These are phyloP conservation scores for Chlorokybus atmophyticus DNA, from an alignment of 139 green algal species.

Conservation along the genomic window DNA sequence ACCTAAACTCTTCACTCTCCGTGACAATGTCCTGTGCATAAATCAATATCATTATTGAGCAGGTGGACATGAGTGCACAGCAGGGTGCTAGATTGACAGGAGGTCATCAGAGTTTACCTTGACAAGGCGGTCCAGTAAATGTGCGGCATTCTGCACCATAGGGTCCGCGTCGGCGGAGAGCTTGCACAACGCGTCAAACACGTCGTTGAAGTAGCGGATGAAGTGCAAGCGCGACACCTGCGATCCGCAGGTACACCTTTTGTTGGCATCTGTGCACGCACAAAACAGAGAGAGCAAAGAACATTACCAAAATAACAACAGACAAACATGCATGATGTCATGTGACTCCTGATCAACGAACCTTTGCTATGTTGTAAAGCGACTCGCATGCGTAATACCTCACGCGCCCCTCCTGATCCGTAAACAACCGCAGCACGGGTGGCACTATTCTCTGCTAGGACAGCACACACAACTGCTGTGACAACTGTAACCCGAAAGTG, in stretches of 20 bases:
- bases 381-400: slow-evolving; percentile 92
- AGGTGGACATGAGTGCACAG: neutral
- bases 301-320: too few relatives aligned
- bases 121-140: slow-evolving; percentile 83
- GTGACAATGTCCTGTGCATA: slow-evolving; percentile 47
- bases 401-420: slow-evolving; percentile 53
- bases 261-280: too few relatives aligned
- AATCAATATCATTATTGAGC: too few relatives aligned
- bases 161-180: slow-evolving; percentile 55
- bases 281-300: too few relatives aligned
- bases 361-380: slow-evolving; percentile 95
- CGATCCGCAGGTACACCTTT: too few relatives aligned
- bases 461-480: slow-evolving; percentile 5
- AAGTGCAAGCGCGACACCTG: slow-evolving; percentile 43
- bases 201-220: slow-evolving; percentile 72
- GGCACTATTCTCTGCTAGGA: slow-evolving; percentile 50
- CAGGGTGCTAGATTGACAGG: neutral
- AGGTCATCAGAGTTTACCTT: slow-evolving; percentile 37
- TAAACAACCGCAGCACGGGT: slow-evolving; percentile 58
- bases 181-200: slow-evolving; percentile 86
- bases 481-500: too few relatives aligned
- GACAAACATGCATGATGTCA: too few relatives aligned
- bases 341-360: too few relatives aligned
- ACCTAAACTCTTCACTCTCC: slow-evolving; percentile 6
- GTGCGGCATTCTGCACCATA: slow-evolving; percentile 80